Percentiles rank a stretch among this genome's conserved stretches.
These are phyloP conservation scores for Talaromyces funiculosus DNA, from an alignment of 2,329 filamentous ascomycete genomes.

Conservation along the genomic window DNA sequence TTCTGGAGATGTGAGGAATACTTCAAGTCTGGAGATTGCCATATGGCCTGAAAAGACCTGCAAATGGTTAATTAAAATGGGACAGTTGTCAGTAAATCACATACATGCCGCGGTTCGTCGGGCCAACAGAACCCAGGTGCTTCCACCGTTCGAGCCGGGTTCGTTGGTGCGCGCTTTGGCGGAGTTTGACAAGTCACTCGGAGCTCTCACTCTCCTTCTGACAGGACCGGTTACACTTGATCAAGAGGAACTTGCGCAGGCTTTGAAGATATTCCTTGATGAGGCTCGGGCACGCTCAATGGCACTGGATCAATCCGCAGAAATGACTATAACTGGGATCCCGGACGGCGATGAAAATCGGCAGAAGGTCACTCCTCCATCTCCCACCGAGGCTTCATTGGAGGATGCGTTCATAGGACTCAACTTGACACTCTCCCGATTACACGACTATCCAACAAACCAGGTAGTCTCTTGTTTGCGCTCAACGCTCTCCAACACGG, in stretches of 20 bases:
- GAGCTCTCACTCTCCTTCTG: constrained; percentile 33
- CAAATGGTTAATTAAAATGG: constrained; percentile 37
- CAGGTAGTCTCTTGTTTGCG: constrained; percentile 31
- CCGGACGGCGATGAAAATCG: constrained; percentile 14
- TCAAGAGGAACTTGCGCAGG: constrained; percentile 35
- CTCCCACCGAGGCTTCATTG: constrained; percentile 20
- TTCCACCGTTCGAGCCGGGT: constrained; percentile 34
- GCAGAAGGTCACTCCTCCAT: neutral
- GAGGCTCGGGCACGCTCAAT: constrained; percentile 32
- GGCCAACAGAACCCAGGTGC: constrained; percentile 27
- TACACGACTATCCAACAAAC: constrained; percentile 30
- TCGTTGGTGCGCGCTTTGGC: constrained; percentile 37
- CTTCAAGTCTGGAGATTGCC: constrained; percentile 25
- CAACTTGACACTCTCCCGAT: constrained; percentile 33
- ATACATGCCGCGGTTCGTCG: constrained; percentile 36
- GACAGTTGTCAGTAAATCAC: constrained; percentile 35
- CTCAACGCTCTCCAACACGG: constrained; percentile 33
- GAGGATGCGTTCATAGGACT: constrained; percentile 34
- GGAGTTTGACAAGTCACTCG: constrained; percentile 34
- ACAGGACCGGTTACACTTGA: constrained; percentile 30
- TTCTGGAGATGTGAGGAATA: constrained; percentile 22
- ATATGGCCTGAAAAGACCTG: constrained; percentile 37
- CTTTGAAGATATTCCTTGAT: constrained; percentile 36
- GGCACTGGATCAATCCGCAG: constrained; percentile 26
- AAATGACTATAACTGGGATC: constrained; percentile 27